These are phyloP conservation scores for Mortierella antarctica DNA, from an alignment of 192 early-diverging fungal species.

Conservation along the genomic window DNA sequence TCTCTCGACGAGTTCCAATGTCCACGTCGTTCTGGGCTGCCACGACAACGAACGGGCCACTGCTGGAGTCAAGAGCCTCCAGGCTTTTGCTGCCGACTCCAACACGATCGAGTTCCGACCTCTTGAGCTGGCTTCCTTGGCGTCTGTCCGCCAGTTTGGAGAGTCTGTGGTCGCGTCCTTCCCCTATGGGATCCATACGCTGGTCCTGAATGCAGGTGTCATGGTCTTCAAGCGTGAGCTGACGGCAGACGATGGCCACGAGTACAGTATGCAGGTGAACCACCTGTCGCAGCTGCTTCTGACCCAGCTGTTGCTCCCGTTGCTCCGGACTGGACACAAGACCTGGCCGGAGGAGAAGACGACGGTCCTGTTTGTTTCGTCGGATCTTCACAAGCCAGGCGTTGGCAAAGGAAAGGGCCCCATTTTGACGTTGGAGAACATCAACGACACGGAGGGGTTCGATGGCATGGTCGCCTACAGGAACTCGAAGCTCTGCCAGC, in stretches of 20 bases:
- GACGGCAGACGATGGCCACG: conserved; percentile 43
- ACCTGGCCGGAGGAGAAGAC: conserved; percentile 22
- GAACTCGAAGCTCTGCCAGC: conserved; percentile 49
- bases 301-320: conserved; percentile 29
- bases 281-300: conserved; percentile 54
- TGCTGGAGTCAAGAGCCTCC: conserved; percentile 19
- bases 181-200: conserved; percentile 27
- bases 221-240: conserved; percentile 22
- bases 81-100: conserved; percentile 2
- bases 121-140: conserved; percentile 49
- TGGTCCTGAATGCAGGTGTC: conserved; percentile 43
- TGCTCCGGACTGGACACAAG: conserved; percentile 6
- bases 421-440: conserved; percentile 42
- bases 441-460: conserved; percentile 38
- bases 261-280: conserved; percentile 52
- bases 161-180: conserved; percentile 26
- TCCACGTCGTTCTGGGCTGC: conserved; percentile 35
- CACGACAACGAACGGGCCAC: conserved; percentile 12
- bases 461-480: conserved; percentile 50
- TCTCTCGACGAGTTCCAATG: conserved; percentile 9
- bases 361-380: conserved; percentile 50
- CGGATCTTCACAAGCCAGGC: conserved; percentile 40
- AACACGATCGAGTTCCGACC: conserved; percentile 25
- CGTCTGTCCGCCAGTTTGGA: conserved; percentile 44
- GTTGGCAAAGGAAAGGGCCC: conserved; percentile 46